Evolutionary conservation across 140 eudicot genomes (phyloP), one percentile per base, ranked within the genome.

Genomic region (Oenanthe javanica): DNA sequence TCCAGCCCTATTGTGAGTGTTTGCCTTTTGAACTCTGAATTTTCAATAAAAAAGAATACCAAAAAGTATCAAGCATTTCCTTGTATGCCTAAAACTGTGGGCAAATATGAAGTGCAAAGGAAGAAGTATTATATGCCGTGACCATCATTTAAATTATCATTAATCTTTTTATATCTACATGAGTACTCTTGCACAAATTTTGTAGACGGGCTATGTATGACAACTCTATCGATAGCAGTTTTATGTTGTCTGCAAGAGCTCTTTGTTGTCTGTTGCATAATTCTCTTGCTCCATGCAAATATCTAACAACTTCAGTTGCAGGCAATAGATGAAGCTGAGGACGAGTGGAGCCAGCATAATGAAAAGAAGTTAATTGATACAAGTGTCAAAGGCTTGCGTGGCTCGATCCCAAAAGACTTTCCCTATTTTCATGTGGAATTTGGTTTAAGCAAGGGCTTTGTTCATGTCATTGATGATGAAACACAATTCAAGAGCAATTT

Each of bases 251-350:
- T 70, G 21, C 40, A 15, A 36, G 18, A 45, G 0, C 36, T 19
- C 49, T 42, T 16, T 9, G n/a, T 2, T 11, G 23, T 46, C 2
- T 27, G 19, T 23, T 52, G 19, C 55, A 38, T 77, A 23, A 78
- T 36, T 59, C 42, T 38, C 47, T 19, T 4, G 45, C 52, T 40
- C 76, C 54, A 7, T 21, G 13, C 49, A 40, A 57, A 27, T 66
- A 73, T 77, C 61, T 76, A 5, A 51, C 54, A 6, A 55, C 4
- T 67, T 49, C 51, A 2, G 75, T 78, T 89, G 63, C 88, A 94
- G 98, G 98, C 98, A 45, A 92, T 94, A 23, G 98, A 94, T 80
- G 98, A 94, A 83, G 98, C 97, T 40, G 98, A 94, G 83, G 91
- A 87, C n/a, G 98, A 94, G 77, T 94, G 98, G 98, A 94, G 97